These are phyloP conservation scores for Ceratocystis huliohia DNA, from an alignment of 2,329 filamentous ascomycete genomes.

Conservation along the genomic window DNA sequence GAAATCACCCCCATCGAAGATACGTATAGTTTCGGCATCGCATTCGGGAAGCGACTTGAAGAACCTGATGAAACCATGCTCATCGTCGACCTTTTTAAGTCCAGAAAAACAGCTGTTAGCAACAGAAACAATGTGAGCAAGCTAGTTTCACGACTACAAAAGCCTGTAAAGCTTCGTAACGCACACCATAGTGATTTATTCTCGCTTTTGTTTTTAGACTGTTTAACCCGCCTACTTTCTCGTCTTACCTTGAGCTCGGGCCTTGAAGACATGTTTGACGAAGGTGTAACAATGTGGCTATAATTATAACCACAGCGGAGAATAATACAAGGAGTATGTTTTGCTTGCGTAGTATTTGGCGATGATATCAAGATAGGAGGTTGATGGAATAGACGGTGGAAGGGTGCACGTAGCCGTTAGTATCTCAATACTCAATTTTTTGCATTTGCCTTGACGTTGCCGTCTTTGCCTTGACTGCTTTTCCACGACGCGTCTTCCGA, in stretches of 20 bases:
- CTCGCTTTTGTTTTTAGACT: neutral
- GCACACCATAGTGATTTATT: neutral
- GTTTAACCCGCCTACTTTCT: neutral
- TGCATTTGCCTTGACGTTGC: constrained; percentile 1
- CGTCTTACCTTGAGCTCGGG: constrained; percentile 53
- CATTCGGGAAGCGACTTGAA: constrained; percentile 72
- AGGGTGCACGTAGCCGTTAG: neutral
- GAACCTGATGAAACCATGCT: constrained; percentile 91
- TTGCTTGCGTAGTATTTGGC: neutral
- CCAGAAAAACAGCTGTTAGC: constrained; percentile 13
- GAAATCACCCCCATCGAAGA: constrained; percentile 90
- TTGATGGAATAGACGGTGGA: neutral
- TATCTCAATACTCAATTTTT: neutral
- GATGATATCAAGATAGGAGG: no score
- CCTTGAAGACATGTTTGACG: constrained; percentile 52
- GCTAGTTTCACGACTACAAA: neutral
- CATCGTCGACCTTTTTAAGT: constrained; percentile 67
- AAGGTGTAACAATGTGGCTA: neutral
- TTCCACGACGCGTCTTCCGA: neutral
- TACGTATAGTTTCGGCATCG: constrained; percentile 63
- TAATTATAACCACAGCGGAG: neutral
- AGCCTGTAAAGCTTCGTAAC: neutral
- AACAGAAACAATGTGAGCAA: neutral
- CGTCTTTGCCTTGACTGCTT: neutral
- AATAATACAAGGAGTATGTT: neutral